phyloP scores from a whole-genome alignment of 768 basidiomycete species.

The Auricularia sp. region DNA sequence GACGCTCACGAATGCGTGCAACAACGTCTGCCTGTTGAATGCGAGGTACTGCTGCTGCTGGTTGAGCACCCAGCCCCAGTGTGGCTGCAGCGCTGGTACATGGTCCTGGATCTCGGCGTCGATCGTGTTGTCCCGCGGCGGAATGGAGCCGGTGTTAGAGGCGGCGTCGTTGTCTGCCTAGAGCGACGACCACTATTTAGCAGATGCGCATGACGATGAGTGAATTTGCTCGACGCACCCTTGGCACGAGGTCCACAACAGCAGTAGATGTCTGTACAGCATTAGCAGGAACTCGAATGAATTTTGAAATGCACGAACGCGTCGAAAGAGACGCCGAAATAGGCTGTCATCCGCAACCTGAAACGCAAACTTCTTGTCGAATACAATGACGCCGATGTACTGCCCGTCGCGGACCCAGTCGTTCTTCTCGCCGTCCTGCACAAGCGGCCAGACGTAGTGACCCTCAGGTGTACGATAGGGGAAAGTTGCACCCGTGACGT shows the following conservation, averaged over 20 bases:
- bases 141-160: not conserved
- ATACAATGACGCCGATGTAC: too few relatives aligned
- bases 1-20: not conserved
- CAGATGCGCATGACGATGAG: too few relatives aligned
- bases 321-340: not conserved
- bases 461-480: not conserved
- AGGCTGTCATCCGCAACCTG: too few relatives aligned
- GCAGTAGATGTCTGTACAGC: too few relatives aligned
- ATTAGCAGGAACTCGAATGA: not conserved
- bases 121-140: not conserved
- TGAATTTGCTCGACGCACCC: not conserved
- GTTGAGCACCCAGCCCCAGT: not conserved
- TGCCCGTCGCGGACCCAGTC: not conserved
- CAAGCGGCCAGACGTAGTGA: not conserved
- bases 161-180: not conserved
- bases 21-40: not conserved
- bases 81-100: not conserved
- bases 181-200: too few relatives aligned
- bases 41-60: not conserved
- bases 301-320: not conserved
- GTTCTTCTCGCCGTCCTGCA: not conserved
- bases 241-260: not conserved
- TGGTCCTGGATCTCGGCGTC: not conserved
- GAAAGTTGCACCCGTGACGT: not conserved
- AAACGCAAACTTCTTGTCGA: too few relatives aligned